Percentiles rank a stretch among this genome's conserved stretches.
Conservation (phyloP, 305 asterid genomes). For the Solanum chacoense region DNA sequence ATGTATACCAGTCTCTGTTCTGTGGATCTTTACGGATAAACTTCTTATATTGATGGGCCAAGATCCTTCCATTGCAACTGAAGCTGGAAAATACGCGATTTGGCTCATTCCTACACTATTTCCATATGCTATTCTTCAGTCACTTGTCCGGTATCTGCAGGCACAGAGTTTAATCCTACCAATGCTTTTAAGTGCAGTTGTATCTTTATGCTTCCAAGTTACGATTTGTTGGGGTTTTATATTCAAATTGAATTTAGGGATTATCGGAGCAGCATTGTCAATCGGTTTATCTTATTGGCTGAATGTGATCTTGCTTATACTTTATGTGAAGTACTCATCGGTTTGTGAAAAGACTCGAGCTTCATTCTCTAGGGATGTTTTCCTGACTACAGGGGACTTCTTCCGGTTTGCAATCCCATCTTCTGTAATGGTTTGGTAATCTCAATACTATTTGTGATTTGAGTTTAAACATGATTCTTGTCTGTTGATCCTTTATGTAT, state of each 20-base stretch:
- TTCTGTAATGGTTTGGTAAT: conserved; percentile 54
- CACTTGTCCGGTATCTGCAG: conserved; percentile 39
- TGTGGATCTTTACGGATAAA: conserved; percentile 43
- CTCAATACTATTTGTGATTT: not conserved
- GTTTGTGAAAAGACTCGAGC: conserved; percentile 34
- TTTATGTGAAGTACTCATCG: conserved; percentile 41
- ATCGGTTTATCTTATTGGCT: conserved; percentile 43
- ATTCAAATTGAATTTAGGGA: conserved; percentile 26
- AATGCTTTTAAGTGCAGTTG: conserved; percentile 36
- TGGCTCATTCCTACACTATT: conserved; percentile 43
- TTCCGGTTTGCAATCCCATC: conserved; percentile 50
- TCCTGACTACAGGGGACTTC: conserved; percentile 33
- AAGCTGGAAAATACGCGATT: conserved; percentile 31
- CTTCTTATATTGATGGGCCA: conserved; percentile 38
- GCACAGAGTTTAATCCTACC: conserved; percentile 43
- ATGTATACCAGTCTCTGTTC: conserved; percentile 36
- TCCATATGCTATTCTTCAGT: conserved; percentile 48
- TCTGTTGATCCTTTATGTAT: not conserved
- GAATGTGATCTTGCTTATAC: conserved; percentile 32
- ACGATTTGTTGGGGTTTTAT: conserved; percentile 43
- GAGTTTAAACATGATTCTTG: not conserved
- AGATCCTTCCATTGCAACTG: conserved; percentile 32
- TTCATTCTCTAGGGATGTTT: conserved; percentile 18
- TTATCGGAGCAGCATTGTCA: conserved; percentile 47
- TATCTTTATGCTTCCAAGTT: conserved; percentile 29